phyloP scores from a whole-genome alignment of 352 stramenopile species.

The Phytopythium oedochilum region DNA sequence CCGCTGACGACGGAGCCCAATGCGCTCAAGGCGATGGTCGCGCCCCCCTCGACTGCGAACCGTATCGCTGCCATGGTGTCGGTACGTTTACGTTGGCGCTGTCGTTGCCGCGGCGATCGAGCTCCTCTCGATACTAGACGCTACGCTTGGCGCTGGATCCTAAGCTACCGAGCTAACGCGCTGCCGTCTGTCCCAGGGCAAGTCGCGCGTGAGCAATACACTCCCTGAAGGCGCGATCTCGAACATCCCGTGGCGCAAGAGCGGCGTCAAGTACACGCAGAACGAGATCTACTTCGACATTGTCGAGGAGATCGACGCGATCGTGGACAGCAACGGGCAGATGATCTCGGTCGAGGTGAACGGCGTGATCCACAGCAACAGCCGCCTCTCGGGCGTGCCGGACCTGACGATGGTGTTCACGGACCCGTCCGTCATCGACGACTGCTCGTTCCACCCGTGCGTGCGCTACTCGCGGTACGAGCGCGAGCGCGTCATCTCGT shows the following conservation, averaged over 20 bases:
- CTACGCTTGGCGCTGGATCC: too few relatives aligned
- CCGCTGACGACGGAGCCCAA: slow-evolving; percentile 97
- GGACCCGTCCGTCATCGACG: slow-evolving; percentile 94
- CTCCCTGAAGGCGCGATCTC: slow-evolving; percentile 91
- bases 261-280: slow-evolving; percentile 92
- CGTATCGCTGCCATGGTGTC: slow-evolving; percentile 86
- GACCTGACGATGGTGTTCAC: slow-evolving; percentile 97
- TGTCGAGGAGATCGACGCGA: slow-evolving; percentile 97
- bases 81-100: slow-evolving; percentile 14
- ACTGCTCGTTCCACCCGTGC: slow-evolving; percentile 98
- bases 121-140: too few relatives aligned
- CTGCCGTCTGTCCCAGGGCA: slow-evolving; percentile 32
- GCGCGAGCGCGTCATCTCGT: slow-evolving; percentile 94
- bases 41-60: slow-evolving; percentile 91
- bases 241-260: slow-evolving; percentile 97
- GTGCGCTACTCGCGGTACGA: slow-evolving; percentile 96
- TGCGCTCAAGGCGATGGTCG: slow-evolving; percentile 96
- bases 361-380: slow-evolving; percentile 94
- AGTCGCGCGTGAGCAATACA: slow-evolving; percentile 89
- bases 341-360: slow-evolving; percentile 95
- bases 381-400: slow-evolving; percentile 94
- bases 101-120: not conserved
- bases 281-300: slow-evolving; percentile 99
- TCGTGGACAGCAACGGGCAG: slow-evolving; percentile 88
- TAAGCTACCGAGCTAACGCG: not conserved